A percentile compares a stretch with the other conserved stretches of the same genome.
phyloP scores from a whole-genome alignment of 2,329 filamentous ascomycete genomes.

The Zarea fungicola region DNA sequence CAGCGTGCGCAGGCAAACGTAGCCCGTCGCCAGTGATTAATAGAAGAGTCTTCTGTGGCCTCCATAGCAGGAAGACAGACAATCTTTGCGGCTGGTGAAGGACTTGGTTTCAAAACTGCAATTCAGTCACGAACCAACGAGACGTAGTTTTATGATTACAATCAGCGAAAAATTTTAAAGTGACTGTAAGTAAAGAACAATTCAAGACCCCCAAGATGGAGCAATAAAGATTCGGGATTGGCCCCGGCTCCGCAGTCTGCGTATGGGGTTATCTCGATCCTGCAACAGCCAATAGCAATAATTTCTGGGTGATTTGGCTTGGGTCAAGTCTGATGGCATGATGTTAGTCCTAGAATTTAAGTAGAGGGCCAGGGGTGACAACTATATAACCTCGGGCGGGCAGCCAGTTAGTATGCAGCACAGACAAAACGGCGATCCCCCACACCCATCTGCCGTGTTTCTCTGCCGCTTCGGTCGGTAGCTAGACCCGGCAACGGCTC shows the following conservation, averaged over 20 bases:
- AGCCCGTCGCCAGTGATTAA: not conserved
- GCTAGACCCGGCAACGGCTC: not conserved
- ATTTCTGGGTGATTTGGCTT: not conserved
- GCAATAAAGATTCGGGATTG: not conserved
- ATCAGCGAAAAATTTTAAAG: not conserved
- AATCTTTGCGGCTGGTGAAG: not conserved
- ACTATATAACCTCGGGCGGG: not conserved
- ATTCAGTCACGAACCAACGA: not conserved
- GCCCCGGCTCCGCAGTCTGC: not conserved
- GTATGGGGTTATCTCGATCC: not conserved
- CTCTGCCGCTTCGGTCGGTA: not conserved
- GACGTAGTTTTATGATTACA: not conserved
- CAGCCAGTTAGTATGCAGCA: not conserved
- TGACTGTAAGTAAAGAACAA: not conserved
- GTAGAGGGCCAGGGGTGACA: too few relatives aligned
- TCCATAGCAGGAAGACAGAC: not conserved
- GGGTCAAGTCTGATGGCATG: too few relatives aligned
- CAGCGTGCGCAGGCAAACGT: slow-evolving; percentile 3
- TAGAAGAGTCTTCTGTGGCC: not conserved
- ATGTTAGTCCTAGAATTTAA: too few relatives aligned
- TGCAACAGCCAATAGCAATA: not conserved
- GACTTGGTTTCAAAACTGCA: not conserved
- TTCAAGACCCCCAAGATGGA: not conserved
- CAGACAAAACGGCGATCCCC: not conserved
- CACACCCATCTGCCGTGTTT: not conserved